Evolutionary conservation across 768 basidiomycete species (phyloP).

Genomic region (Rhodotorula toruloides): DNA sequence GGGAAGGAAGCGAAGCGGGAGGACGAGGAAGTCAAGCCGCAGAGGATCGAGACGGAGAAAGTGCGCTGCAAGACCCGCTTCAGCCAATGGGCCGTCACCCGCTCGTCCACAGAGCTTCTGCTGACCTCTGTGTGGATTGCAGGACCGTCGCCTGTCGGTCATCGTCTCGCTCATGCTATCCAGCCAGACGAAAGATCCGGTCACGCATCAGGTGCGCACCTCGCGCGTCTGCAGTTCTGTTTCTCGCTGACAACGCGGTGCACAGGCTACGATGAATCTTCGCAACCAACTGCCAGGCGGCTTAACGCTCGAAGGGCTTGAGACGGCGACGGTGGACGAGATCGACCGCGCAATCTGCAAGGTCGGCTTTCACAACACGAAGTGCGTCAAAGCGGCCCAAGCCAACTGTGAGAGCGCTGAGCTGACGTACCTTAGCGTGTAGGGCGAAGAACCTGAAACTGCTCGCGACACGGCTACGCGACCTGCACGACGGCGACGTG

Average conservation of each 20-base stretch:
- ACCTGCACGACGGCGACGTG: slow-evolving; percentile 74
- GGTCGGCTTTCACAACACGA: slow-evolving; percentile 42
- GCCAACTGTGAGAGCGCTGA: background rate
- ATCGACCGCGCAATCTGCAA: slow-evolving; percentile 48
- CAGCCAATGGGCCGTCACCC: background rate
- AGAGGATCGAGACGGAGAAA: slow-evolving; percentile 28
- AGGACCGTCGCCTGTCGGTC: slow-evolving; percentile 77
- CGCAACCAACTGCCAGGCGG: slow-evolving; percentile 69
- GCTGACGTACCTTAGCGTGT: background rate
- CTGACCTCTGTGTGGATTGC: background rate
- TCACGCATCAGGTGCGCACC: slow-evolving; percentile 20
- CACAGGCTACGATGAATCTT: slow-evolving; percentile 73
- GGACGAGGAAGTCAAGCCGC: background rate
- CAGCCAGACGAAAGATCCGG: slow-evolving; percentile 71
- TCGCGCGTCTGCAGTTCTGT: slow-evolving; percentile 44
- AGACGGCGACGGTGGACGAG: slow-evolving; percentile 58
- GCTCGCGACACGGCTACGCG: slow-evolving; percentile 51
- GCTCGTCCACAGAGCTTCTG: background rate
- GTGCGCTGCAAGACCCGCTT: background rate
- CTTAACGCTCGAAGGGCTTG: slow-evolving; percentile 66
- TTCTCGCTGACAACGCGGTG: slow-evolving; percentile 69
- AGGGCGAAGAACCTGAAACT: slow-evolving; percentile 27
- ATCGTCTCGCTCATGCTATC: slow-evolving; percentile 92
- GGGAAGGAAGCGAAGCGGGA: slow-evolving; percentile 57
- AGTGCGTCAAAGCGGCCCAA: background rate